Evolutionary conservation across 495 filamentous ascomycete genomes (phyloP).

Genomic region (Aeminium ludgeri): DNA sequence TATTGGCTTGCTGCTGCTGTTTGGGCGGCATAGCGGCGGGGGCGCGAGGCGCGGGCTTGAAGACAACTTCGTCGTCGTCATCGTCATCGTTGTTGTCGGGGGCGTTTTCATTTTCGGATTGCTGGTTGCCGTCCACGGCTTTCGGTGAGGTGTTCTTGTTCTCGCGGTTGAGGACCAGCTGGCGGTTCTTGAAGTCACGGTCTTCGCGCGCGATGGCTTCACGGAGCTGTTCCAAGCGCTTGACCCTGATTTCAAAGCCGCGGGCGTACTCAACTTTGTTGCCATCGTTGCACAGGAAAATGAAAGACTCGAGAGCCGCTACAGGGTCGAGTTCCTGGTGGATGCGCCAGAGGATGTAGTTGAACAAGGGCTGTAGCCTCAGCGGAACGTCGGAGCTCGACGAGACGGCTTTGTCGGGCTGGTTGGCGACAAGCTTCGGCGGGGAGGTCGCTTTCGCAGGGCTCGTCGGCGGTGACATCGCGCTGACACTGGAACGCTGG

Average conservation of each 20-base stretch:
- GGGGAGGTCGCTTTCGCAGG: conserved; percentile 29
- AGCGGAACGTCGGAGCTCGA: conserved; percentile 21
- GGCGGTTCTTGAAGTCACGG: conserved; percentile 39
- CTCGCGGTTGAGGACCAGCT: conserved; percentile 28
- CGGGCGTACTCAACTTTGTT: conserved; percentile 38
- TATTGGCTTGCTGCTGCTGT: conserved; percentile 17
- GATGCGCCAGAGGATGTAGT: conserved; percentile 43
- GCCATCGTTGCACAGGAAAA: conserved; percentile 41
- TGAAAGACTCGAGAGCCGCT: conserved; percentile 31
- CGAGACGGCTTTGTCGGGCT: neutral
- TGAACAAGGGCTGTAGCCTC: conserved; percentile 41
- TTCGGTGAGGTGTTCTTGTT: conserved; percentile 7
- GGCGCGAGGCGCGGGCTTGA: conserved; percentile 27
- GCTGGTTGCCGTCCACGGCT: no score
- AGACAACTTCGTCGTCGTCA: conserved; percentile 43
- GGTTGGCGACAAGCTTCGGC: conserved; percentile 7
- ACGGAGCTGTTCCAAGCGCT: conserved; percentile 42
- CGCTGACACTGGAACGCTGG: conserved; percentile 17
- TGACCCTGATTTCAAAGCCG: conserved; percentile 42
- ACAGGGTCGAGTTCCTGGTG: conserved; percentile 29
- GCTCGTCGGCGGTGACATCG: conserved; percentile 25
- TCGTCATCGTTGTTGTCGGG: conserved; percentile 32
- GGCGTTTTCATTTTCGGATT: no score
- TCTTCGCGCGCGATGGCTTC: conserved; percentile 43
- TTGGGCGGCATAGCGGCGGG: conserved; percentile 26